These are phyloP conservation scores for Penicillium verhagenii DNA, from an alignment of 495 filamentous ascomycete genomes.

Conservation along the genomic window DNA sequence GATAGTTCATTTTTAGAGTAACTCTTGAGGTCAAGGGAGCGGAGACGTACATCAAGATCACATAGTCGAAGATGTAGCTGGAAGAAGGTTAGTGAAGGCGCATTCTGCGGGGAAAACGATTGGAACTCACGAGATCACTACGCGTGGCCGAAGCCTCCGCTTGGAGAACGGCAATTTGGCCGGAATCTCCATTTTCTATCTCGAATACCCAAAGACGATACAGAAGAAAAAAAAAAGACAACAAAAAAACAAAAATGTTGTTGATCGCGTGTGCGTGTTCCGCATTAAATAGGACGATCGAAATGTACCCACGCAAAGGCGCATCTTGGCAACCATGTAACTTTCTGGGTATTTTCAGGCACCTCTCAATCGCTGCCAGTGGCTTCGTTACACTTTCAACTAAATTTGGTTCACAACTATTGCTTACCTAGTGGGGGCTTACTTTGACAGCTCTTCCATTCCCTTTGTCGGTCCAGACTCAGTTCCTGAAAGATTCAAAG, in stretches of 20 bases:
- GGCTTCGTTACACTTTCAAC: too few relatives aligned
- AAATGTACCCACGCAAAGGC: neutral
- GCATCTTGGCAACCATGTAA: neutral
- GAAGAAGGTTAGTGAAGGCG: neutral
- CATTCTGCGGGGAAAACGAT: slow-evolving; percentile 4
- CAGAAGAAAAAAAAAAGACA: neutral
- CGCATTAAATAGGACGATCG: neutral
- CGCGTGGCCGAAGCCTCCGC: slow-evolving; percentile 46
- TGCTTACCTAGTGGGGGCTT: neutral
- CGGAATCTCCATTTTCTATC: slow-evolving; percentile 39
- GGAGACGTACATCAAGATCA: slow-evolving; percentile 57
- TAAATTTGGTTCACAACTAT: too few relatives aligned
- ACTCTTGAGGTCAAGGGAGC: slow-evolving; percentile 19
- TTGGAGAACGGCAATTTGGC: slow-evolving; percentile 54
- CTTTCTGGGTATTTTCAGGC: neutral
- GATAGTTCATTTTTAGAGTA: slow-evolving; percentile 3
- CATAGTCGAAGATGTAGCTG: slow-evolving; percentile 69
- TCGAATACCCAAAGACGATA: neutral
- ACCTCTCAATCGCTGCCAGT: too few relatives aligned
- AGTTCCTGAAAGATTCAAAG: neutral
- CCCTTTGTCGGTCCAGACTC: neutral
- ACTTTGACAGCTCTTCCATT: neutral
- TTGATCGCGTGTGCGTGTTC: slow-evolving; percentile 3
- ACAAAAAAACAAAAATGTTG: neutral
- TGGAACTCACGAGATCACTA: slow-evolving; percentile 57